phyloP scores from a whole-genome alignment of 176 grass and related monocot species.

The Lolium perenne region DNA sequence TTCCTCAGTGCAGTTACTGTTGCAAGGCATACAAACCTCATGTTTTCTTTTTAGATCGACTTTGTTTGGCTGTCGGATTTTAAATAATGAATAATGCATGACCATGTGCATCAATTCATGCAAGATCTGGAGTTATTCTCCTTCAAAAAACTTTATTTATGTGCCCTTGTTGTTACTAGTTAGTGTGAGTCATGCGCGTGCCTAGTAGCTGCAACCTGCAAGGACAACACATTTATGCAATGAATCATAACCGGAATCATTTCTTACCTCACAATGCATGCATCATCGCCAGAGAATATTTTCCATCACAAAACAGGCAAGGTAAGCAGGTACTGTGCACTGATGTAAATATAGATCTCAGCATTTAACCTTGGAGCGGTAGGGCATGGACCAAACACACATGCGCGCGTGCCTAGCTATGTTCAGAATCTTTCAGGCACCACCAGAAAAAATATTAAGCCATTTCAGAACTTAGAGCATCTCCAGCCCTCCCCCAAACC shows the following conservation, averaged over 20 bases:
- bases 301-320: background rate
- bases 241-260: background rate
- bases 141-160: no score
- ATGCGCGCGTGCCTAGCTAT: background rate
- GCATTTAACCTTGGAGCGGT: background rate
- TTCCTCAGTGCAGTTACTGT: no score
- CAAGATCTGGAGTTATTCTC: no score
- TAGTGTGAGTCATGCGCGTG: background rate
- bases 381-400: slow-evolving; percentile 21
- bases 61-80: no score
- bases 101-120: no score
- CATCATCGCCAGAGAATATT: slow-evolving; percentile 16
- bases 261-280: background rate
- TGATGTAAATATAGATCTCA: background rate
- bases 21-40: no score
- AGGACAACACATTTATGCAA: background rate
- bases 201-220: no score
- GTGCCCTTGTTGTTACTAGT: no score
- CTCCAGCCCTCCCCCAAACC: no score
- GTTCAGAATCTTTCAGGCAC: slow-evolving; percentile 44
- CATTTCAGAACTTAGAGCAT: slow-evolving; percentile 29
- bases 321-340: background rate
- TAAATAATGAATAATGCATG: no score
- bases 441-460: background rate
- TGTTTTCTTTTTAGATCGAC: no score